phyloP scores from a whole-genome alignment of 352 stramenopile genomes.

The Labyrinthula sp. region DNA sequence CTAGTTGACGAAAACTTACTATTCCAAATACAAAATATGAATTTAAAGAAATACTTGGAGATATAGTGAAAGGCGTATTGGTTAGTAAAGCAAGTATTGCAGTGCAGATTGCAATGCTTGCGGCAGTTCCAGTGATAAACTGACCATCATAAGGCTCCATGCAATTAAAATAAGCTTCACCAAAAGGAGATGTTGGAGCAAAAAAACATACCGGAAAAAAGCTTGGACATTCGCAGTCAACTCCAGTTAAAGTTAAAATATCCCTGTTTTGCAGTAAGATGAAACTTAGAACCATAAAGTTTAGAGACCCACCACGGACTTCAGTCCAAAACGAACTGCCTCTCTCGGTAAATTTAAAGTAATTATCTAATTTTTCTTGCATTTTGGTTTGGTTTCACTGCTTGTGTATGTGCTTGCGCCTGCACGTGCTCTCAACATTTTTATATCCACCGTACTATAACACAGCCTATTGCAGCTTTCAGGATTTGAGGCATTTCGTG shows the following conservation, averaged over 20 bases:
- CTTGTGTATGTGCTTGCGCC: too few species aligned
- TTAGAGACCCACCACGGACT: conserved; percentile 36
- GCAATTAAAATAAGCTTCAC: conserved; percentile 24
- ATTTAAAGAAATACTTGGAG: conserved; percentile 38
- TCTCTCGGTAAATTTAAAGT: conserved; percentile 34
- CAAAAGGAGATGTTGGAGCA: too few species aligned
- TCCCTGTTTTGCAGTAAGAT: conserved; percentile 43
- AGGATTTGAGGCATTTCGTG: too few species aligned
- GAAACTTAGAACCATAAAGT: conserved; percentile 41
- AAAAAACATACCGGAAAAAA: too few species aligned
- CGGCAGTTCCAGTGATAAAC: conserved; percentile 39
- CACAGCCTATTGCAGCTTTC: too few species aligned
- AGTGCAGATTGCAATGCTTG: conserved; percentile 37
- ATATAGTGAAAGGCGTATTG: conserved; percentile 42
- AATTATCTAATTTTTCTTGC: conserved; percentile 1
- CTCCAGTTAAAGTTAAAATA: conserved; percentile 36
- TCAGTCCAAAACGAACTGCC: conserved; percentile 36
- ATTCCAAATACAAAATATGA: conserved; percentile 40
- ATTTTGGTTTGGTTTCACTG: too few species aligned
- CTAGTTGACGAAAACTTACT: conserved; percentile 33
- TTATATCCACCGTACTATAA: too few species aligned
- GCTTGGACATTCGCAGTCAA: conserved; percentile 31
- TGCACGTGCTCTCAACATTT: too few species aligned
- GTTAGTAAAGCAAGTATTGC: conserved; percentile 38
- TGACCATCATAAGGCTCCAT: conserved; percentile 29